Base-by-base conservation (phyloP, 345 rosid species). In the Bruguiera parviflora region DNA sequence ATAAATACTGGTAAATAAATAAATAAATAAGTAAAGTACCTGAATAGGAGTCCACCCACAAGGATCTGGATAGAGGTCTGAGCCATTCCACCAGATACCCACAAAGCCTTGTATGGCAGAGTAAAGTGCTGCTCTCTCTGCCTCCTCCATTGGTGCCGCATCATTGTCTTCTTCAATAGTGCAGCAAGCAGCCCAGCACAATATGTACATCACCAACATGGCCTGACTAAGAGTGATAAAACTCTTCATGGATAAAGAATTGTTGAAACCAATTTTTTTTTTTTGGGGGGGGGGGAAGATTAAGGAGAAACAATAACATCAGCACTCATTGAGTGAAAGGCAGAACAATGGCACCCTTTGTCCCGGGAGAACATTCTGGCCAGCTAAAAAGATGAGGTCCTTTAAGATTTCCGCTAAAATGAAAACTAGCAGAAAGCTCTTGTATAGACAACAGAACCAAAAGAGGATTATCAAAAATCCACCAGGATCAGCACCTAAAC, bases 11-110 rank as follows among this genome's bases (percentile, higher is more conserved):
- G 8, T 70, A 64, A 37, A 49, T 15, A 20, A n/a, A n/a, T n/a
- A 53, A 33, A 7, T 1, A 33, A 33, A 6, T 6, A 33, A 33
- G 5, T 4, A 4, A 27, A 21, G 61, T 71, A 88, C 98, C 95
- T 94, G 95, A 20, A 94, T 88, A 3, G 97, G 97, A 79, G 96
- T 94, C 96, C 90, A 94, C 8, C 99, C 97, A 84, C 99, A 91
- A 77, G 99, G 99, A 68, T 94, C 96, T 21, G 97, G 99, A 73
- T 84, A 89, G 43, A 94, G 93, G 79, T 86, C 85, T 43, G 96
- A 88, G 55, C 92, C 96, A 81, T 94, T 91, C 99, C 96, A 94
- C 80, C 88, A 83, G 32, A 82, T 74, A 63, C 99, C 96, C 8
- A 88, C 93, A 73, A 94, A 91, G 53, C 99, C 99, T 78, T 86